A percentile compares a stretch with the other conserved stretches of the same genome.
Evolutionary conservation across 805 yeast genomes (phyloP).

Genomic region (Lipomyces kockii): DNA sequence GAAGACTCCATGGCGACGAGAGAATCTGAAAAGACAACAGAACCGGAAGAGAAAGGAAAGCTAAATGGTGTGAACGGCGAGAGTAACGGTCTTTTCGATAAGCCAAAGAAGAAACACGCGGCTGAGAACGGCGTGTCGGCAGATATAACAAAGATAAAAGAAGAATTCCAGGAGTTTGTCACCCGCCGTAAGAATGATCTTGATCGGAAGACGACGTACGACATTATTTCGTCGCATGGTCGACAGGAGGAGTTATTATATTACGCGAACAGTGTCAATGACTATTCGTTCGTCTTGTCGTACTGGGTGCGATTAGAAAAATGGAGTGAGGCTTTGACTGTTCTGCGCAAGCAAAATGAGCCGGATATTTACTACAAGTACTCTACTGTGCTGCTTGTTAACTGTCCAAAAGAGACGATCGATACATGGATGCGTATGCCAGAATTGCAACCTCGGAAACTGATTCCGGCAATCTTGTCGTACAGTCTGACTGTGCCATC

Average conservation of each 20-base stretch:
- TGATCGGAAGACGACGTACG: slow-evolving; percentile 73
- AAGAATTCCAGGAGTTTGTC: slow-evolving; percentile 57
- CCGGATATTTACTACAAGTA: slow-evolving; percentile 62
- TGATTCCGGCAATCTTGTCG: slow-evolving; percentile 76
- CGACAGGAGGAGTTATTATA: slow-evolving; percentile 64
- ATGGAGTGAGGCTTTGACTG: slow-evolving; percentile 74
- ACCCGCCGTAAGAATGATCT: slow-evolving; percentile 52
- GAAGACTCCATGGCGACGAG: slow-evolving; percentile 47
- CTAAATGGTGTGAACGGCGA: slow-evolving; percentile 22
- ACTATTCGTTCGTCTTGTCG: slow-evolving; percentile 68
- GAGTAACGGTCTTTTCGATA: slow-evolving; percentile 46
- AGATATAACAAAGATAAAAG: slow-evolving; percentile 41
- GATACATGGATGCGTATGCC: slow-evolving; percentile 73
- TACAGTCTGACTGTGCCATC: slow-evolving; percentile 50
- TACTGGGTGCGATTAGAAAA: slow-evolving; percentile 70
- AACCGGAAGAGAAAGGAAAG: slow-evolving; percentile 14
- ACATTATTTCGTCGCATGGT: slow-evolving; percentile 70
- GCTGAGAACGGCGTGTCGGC: slow-evolving; percentile 38
- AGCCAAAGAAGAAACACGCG: slow-evolving; percentile 42
- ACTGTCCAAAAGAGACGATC: slow-evolving; percentile 70
- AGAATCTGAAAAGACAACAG: slow-evolving; percentile 31
- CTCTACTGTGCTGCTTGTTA: slow-evolving; percentile 69
- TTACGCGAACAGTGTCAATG: slow-evolving; percentile 70
- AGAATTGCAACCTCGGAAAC: slow-evolving; percentile 60
- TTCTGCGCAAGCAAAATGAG: slow-evolving; percentile 56